Percentiles rank a stretch among this genome's conserved stretches.
Conservation (phyloP, 2,329 filamentous ascomycete genomes). For the Zarea fungicola region DNA sequence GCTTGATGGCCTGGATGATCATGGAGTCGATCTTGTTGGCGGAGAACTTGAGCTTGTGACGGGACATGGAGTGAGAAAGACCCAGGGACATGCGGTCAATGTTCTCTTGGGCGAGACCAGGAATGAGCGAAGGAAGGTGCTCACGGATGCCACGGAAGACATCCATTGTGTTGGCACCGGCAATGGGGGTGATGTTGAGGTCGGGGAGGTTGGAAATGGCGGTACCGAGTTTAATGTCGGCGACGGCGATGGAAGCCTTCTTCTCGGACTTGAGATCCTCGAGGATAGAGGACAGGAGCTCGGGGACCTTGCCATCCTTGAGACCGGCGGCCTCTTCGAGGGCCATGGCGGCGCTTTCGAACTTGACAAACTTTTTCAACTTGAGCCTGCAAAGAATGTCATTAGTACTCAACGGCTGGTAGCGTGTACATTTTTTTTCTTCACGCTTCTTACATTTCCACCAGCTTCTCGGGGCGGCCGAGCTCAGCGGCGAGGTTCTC, state of each 20-base stretch:
- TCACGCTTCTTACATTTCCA: constrained; percentile 66
- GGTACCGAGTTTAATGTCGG: constrained; percentile 85
- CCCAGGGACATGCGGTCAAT: constrained; percentile 92
- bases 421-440: neutral
- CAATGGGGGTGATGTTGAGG: constrained; percentile 78
- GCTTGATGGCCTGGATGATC: constrained; percentile 94
- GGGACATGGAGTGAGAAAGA: constrained; percentile 92
- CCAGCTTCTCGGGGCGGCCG: constrained; percentile 75
- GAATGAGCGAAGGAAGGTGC: constrained; percentile 84
- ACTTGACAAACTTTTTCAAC: constrained; percentile 96
- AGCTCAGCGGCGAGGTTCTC: constrained; percentile 73
- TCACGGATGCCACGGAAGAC: constrained; percentile 92
- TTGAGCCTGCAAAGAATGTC: constrained; percentile 59
- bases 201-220: constrained; percentile 89
- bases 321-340: constrained; percentile 85
- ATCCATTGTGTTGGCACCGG: constrained; percentile 57
- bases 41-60: constrained; percentile 98
- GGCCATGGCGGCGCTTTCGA: constrained; percentile 85
- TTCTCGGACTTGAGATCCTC: constrained; percentile 94
- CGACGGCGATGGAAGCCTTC: constrained; percentile 90
- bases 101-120: constrained; percentile 77
- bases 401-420: constrained; percentile 14
- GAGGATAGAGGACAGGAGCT: constrained; percentile 75
- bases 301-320: constrained; percentile 91
- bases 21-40: constrained; percentile 98